phyloP scores from a whole-genome alignment of 2,329 filamentous ascomycete genomes.

The Karstenula rhodostoma region DNA sequence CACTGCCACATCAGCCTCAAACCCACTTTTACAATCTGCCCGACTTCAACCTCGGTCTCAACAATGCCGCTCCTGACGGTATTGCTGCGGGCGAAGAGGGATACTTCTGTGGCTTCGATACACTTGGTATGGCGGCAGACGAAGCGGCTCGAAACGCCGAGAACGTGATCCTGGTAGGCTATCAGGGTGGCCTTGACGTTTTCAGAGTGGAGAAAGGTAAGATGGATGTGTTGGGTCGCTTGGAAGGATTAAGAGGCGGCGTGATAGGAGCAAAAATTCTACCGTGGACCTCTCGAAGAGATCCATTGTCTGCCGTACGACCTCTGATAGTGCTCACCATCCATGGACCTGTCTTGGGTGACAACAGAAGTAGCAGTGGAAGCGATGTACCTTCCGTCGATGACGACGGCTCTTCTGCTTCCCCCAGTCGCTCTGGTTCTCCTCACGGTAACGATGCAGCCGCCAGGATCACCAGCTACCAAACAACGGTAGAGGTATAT shows the following conservation, averaged over 20 bases:
- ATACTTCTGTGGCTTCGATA: conserved; percentile 84
- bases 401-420: conserved; percentile 48
- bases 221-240: conserved; percentile 71
- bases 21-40: conserved; percentile 79
- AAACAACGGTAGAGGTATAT: conserved; percentile 89
- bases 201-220: conserved; percentile 76
- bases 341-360: conserved; percentile 75
- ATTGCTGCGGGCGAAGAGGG: conserved; percentile 72
- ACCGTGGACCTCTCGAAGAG: conserved; percentile 68
- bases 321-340: conserved; percentile 82
- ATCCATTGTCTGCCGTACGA: conserved; percentile 63
- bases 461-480: conserved; percentile 68
- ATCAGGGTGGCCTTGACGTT: conserved; percentile 80
- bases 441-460: conserved; percentile 34
- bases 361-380: conserved; percentile 47
- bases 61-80: conserved; percentile 56
- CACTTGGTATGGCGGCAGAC: conserved; percentile 60
- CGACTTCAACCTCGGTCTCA: conserved; percentile 71
- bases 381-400: conserved; percentile 47
- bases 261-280: conserved; percentile 85
- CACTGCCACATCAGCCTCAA: conserved; percentile 77
- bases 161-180: conserved; percentile 78
- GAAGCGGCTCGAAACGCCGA: conserved; percentile 57
- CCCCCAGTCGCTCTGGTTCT: conserved; percentile 47
- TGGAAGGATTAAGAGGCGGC: conserved; percentile 80